Evolutionary conservation across 495 filamentous ascomycete species (phyloP).

Genomic region (Acidiella bohemica): DNA sequence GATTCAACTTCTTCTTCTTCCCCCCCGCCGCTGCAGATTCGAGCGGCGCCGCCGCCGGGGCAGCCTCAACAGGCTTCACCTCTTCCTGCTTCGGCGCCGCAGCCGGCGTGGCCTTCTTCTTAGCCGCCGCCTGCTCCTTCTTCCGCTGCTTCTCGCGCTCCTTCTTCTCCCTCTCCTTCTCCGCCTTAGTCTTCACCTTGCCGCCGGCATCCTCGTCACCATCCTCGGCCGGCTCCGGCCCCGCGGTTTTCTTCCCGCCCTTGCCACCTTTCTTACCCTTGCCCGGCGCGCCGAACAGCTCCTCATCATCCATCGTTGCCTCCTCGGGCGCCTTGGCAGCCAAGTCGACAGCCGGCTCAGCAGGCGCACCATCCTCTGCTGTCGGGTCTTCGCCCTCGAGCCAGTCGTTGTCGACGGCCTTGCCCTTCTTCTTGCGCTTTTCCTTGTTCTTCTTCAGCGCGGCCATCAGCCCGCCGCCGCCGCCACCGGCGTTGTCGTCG

Average conservation of each 20-base stretch:
- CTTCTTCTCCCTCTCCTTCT: slow-evolving; percentile 90
- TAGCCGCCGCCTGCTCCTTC: slow-evolving; percentile 68
- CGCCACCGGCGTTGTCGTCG: slow-evolving; percentile 40
- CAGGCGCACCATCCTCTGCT: slow-evolving; percentile 21
- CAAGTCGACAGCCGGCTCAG: slow-evolving; percentile 24
- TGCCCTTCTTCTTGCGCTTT: slow-evolving; percentile 88
- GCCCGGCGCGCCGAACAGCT: slow-evolving; percentile 53
- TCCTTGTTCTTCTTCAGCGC: slow-evolving; percentile 77
- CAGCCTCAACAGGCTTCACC: slow-evolving; percentile 33
- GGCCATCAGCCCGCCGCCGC: slow-evolving; percentile 63
- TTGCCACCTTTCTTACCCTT: slow-evolving; percentile 43
- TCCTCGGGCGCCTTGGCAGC: slow-evolving; percentile 68
- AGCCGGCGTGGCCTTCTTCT: slow-evolving; percentile 52
- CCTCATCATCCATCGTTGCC: slow-evolving; percentile 73
- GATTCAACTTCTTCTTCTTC: slow-evolving; percentile 85
- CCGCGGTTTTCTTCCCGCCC: slow-evolving; percentile 29
- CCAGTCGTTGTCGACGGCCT: slow-evolving; percentile 49
- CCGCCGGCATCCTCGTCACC: slow-evolving; percentile 48
- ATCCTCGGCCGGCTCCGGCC: slow-evolving; percentile 25
- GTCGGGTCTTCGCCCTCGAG: slow-evolving; percentile 56
- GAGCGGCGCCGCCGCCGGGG: slow-evolving; percentile 23
- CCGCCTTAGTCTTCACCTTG: slow-evolving; percentile 79
- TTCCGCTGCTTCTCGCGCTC: slow-evolving; percentile 88
- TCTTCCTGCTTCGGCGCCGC: slow-evolving; percentile 26
- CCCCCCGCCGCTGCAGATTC: slow-evolving; percentile 35